phyloP scores from a whole-genome alignment of 495 filamentous ascomycete species.

The Hypomontagnella submonticulosa region DNA sequence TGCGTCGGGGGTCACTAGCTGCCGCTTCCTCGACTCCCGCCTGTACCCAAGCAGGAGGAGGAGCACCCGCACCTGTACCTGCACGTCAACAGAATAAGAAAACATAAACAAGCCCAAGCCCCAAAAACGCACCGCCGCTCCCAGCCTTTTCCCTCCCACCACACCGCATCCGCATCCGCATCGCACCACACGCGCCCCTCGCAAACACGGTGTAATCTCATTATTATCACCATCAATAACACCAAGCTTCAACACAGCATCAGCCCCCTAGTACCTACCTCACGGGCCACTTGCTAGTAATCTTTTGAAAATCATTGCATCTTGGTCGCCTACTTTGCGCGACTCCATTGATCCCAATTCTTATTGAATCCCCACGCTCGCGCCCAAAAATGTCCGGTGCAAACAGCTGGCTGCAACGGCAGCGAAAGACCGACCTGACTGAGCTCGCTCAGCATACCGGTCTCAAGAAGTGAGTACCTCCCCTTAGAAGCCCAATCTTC shows the following conservation, averaged over 20 bases:
- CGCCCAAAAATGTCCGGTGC: conserved; percentile 53
- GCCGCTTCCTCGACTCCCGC: too few species aligned
- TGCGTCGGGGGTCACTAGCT: too few species aligned
- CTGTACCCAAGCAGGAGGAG: neutral
- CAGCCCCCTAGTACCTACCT: conserved; percentile 21
- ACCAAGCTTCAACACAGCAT: conserved; percentile 9
- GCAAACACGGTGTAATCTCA: conserved; percentile 34
- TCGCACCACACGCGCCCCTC: conserved; percentile 35
- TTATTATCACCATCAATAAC: conserved; percentile 22
- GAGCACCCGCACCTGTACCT: conserved; percentile 16
- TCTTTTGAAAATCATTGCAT: conserved; percentile 39
- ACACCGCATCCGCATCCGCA: neutral
- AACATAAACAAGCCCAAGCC: conserved; percentile 44
- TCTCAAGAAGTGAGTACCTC: conserved; percentile 71
- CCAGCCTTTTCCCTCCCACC: conserved; percentile 32
- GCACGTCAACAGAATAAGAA: conserved; percentile 45
- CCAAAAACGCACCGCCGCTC: conserved; percentile 24
- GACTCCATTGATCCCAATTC: conserved; percentile 38
- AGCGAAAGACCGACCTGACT: conserved; percentile 84
- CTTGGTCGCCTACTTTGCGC: conserved; percentile 50
- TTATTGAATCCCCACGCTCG: conserved; percentile 1
- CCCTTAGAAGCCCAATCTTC: conserved; percentile 12
- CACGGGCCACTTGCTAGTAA: conserved; percentile 31
- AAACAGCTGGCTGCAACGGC: conserved; percentile 79
- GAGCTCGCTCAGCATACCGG: conserved; percentile 80